phyloP scores from a whole-genome alignment of 805 yeast genomes.

The Limtongia smithiae region DNA sequence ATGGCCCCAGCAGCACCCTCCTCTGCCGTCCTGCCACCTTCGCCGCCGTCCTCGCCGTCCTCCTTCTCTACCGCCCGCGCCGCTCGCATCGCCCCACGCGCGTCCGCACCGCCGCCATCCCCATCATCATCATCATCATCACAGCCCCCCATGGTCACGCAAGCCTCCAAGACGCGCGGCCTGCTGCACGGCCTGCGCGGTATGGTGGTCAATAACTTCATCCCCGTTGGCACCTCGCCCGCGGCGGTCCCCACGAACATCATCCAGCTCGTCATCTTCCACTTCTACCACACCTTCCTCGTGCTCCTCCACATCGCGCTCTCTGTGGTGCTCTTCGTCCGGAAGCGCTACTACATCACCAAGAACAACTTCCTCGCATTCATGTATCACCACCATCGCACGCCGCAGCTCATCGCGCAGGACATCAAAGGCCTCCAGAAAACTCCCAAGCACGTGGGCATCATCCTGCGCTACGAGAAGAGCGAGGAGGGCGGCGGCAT shows the following conservation, averaged over 20 bases:
- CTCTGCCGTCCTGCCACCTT: background rate
- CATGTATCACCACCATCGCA: slow-evolving; percentile 36
- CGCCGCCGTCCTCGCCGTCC: slow-evolving; percentile 1
- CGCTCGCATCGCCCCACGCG: background rate
- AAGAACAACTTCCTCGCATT: slow-evolving; percentile 27
- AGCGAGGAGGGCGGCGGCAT: slow-evolving; percentile 88
- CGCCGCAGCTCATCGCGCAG: slow-evolving; percentile 81
- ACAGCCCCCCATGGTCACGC: background rate
- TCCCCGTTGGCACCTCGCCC: slow-evolving; percentile 16
- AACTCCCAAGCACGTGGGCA: slow-evolving; percentile 72
- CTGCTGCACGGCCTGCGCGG: background rate
- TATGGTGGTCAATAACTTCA: slow-evolving; percentile 8
- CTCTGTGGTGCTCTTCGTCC: slow-evolving; percentile 6
- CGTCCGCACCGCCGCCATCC: slow-evolving; percentile 6
- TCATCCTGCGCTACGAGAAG: slow-evolving; percentile 67
- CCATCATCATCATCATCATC: background rate
- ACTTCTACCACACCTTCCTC: slow-evolving; percentile 23
- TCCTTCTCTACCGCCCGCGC: background rate
- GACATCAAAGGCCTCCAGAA: slow-evolving; percentile 73
- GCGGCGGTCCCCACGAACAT: slow-evolving; percentile 11
- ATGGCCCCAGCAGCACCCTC: too few relatives aligned
- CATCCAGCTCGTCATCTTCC: slow-evolving; percentile 18
- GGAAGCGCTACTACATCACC: slow-evolving; percentile 20
- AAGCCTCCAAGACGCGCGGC: background rate
- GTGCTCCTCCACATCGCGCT: slow-evolving; percentile 24